phyloP scores from a whole-genome alignment of 225 moss, liverwort and hornwort genomes.

The Bryoerythrophyllum caledonicum region DNA sequence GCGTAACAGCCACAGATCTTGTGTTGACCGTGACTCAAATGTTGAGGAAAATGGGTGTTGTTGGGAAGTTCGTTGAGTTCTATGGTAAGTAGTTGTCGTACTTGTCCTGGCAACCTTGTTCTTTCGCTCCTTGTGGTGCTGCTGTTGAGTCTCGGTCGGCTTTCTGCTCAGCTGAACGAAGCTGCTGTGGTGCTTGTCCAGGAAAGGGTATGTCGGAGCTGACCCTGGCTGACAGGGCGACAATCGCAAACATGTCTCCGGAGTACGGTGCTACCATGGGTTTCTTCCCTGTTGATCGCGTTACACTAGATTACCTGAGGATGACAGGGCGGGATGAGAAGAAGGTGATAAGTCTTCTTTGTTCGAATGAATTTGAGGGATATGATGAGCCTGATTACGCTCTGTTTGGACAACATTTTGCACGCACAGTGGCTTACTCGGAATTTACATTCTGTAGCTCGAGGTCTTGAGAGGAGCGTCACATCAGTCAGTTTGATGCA shows the following conservation, averaged over 20 bases:
- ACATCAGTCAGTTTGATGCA: slow-evolving; percentile 5
- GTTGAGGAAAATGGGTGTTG: slow-evolving; percentile 91
- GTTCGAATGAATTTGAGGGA: neutral
- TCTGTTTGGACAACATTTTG: slow-evolving; percentile 3
- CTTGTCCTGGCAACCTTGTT: slow-evolving; percentile 1
- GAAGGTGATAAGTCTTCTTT: slow-evolving; percentile 46
- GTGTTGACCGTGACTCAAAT: slow-evolving; percentile 95
- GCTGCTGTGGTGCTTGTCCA: slow-evolving; percentile 28
- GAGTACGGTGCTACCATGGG: slow-evolving; percentile 99
- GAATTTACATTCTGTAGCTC: neutral
- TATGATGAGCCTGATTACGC: no score
- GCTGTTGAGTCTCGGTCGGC: slow-evolving; percentile 4
- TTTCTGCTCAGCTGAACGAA: neutral
- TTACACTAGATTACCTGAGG: slow-evolving; percentile 83
- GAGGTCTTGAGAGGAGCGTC: slow-evolving; percentile 1
- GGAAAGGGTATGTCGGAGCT: slow-evolving; percentile 84
- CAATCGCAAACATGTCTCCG: slow-evolving; percentile 97
- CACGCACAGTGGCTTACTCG: neutral
- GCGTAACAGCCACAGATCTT: slow-evolving; percentile 97
- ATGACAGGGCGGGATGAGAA: slow-evolving; percentile 90
- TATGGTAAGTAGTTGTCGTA: slow-evolving; percentile 63
- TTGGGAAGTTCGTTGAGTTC: slow-evolving; percentile 98
- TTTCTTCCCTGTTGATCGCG: slow-evolving; percentile 89
- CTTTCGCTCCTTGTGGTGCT: neutral
- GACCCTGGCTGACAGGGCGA: slow-evolving; percentile 93